A percentile compares a stretch with the other conserved stretches of the same genome.
Evolutionary conservation across 495 filamentous ascomycete species (phyloP).

Genomic region (Talaromyces proteolyticus): DNA sequence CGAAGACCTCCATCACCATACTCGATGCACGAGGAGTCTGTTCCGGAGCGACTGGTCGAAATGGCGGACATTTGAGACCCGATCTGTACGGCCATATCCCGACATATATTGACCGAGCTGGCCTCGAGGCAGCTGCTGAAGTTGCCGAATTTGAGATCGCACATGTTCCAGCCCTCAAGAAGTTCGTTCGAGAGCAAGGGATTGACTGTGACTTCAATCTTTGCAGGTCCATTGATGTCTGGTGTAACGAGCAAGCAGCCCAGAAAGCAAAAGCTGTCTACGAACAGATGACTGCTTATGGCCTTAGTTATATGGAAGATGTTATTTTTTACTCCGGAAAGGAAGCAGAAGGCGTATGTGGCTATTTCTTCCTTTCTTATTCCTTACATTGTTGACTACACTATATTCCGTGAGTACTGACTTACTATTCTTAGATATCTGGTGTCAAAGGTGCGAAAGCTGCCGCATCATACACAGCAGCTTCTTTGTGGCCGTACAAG

Average conservation of each 20-base stretch:
- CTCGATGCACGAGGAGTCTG: slow-evolving; percentile 31
- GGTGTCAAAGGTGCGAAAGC: slow-evolving; percentile 26
- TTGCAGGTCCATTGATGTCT: slow-evolving; percentile 29
- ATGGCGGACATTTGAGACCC: slow-evolving; percentile 29
- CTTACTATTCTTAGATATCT: slow-evolving; percentile 25
- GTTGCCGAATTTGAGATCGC: slow-evolving; percentile 25
- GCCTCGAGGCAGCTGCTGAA: slow-evolving; percentile 15
- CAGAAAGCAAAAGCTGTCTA: slow-evolving; percentile 21
- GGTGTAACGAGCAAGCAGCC: slow-evolving; percentile 22
- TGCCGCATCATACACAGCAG: slow-evolving; percentile 16
- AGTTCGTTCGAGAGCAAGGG: slow-evolving; percentile 23
- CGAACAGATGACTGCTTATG: slow-evolving; percentile 15
- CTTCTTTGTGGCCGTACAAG: slow-evolving; percentile 58
- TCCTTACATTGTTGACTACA: no score
- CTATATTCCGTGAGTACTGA: no score
- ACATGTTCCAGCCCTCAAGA: slow-evolving; percentile 23
- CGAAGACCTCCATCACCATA: slow-evolving; percentile 20
- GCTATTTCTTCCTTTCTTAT: no score
- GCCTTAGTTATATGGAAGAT: slow-evolving; percentile 26
- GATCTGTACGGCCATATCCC: slow-evolving; percentile 25
- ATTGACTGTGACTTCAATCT: slow-evolving; percentile 37
- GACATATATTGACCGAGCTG: slow-evolving; percentile 19
- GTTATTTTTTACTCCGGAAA: slow-evolving; percentile 21
- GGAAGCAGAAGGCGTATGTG: slow-evolving; percentile 21
- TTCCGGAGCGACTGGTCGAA: slow-evolving; percentile 34